Conservation (phyloP, 1,284 basidiomycete species). For the Dichomitus squalens region DNA sequence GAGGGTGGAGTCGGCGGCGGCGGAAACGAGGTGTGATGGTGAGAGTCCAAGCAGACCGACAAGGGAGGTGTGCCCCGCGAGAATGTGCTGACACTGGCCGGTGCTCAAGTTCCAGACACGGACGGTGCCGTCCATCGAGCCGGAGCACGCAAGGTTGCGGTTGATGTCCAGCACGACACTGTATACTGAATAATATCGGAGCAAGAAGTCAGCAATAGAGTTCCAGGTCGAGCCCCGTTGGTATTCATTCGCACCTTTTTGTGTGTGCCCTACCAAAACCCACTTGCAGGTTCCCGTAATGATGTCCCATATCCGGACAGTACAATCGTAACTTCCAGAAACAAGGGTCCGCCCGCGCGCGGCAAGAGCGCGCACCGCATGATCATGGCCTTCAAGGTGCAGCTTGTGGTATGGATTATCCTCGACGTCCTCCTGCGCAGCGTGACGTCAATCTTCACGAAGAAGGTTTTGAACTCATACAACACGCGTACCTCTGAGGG, state of each 20-base stretch:
- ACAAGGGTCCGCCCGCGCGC: constrained; percentile 87
- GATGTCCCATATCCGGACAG: constrained; percentile 93
- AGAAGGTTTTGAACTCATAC: not conserved
- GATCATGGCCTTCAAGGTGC: constrained; percentile 84
- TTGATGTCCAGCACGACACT: constrained; percentile 86
- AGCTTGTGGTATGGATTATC: constrained; percentile 91
- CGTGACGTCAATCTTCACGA: constrained; percentile 9
- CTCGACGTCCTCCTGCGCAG: constrained; percentile 63
- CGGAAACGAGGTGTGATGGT: constrained; percentile 86
- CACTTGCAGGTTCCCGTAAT: constrained; percentile 85
- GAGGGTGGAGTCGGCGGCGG: constrained; percentile 91
- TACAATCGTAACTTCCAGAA: constrained; percentile 95
- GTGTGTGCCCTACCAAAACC: constrained; percentile 83
- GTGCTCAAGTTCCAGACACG: constrained; percentile 88
- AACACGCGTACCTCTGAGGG: constrained; percentile 58
- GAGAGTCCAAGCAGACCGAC: constrained; percentile 89
- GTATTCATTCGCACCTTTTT: constrained; percentile 68
- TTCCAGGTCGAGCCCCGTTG: not conserved
- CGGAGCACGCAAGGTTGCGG: constrained; percentile 88
- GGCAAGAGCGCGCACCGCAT: constrained; percentile 91
- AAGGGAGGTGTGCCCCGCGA: constrained; percentile 87
- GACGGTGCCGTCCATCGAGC: constrained; percentile 96
- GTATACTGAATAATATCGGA: constrained; percentile 62
- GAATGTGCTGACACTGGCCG: constrained; percentile 77
- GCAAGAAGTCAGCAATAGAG: not conserved